These are phyloP conservation scores for Psidium friedrichsthalianum DNA, from an alignment of 345 rosid genomes.

Conservation along the genomic window DNA sequence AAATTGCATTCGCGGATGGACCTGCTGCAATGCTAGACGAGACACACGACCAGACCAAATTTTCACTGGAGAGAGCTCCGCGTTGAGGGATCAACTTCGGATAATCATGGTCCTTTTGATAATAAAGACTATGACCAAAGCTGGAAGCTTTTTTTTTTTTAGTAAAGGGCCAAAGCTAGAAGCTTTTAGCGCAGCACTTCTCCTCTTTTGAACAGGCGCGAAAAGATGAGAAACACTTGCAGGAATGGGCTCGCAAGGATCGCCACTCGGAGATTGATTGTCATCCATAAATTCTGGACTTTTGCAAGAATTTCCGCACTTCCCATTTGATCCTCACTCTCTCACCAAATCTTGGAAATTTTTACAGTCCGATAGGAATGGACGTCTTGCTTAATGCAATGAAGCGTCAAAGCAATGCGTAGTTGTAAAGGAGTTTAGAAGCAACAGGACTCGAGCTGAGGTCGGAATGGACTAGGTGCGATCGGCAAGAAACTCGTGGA, in stretches of 20 bases:
- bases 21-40: too few species aligned
- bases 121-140: too few species aligned
- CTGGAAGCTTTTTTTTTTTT: too few species aligned
- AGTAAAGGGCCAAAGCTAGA: too few species aligned
- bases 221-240: neutral
- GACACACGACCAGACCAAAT: too few species aligned
- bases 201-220: neutral
- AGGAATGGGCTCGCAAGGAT: neutral
- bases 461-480: neutral
- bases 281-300: neutral
- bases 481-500: neutral
- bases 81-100: too few species aligned
- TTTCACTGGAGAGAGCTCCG: too few species aligned
- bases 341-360: neutral
- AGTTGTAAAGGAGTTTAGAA: neutral
- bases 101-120: too few species aligned
- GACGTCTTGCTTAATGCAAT: neutral
- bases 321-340: neutral
- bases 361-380: too few species aligned
- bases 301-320: neutral
- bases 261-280: neutral
- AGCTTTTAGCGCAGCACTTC: too few species aligned
- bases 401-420: neutral
- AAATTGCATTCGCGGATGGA: too few species aligned
- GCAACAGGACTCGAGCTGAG: neutral